phyloP scores from a whole-genome alignment of 371 early-diverging fungal species.

The Actinomucor elegans region DNA sequence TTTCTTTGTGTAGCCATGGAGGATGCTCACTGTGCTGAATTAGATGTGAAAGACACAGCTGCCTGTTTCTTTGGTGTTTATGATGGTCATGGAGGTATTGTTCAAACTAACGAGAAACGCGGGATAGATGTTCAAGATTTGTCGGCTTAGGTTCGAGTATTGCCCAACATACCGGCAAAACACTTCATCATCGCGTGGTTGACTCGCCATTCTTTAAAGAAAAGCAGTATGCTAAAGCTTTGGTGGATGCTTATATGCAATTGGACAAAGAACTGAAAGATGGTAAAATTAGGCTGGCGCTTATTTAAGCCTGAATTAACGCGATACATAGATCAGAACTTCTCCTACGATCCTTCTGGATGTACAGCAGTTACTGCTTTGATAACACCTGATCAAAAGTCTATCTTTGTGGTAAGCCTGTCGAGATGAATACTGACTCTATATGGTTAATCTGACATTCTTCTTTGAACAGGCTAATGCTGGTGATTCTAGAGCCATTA shows the following conservation, averaged over 20 bases:
- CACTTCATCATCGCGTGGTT: slow-evolving; percentile 74
- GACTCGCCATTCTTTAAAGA: slow-evolving; percentile 61
- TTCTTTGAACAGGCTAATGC: slow-evolving; percentile 77
- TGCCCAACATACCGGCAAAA: slow-evolving; percentile 84
- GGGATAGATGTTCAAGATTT: no score
- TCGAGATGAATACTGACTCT: not conserved
- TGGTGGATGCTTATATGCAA: slow-evolving; percentile 80
- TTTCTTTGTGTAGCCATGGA: slow-evolving; percentile 79
- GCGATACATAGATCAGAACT: slow-evolving; percentile 62
- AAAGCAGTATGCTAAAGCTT: slow-evolving; percentile 71
- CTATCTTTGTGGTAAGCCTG: slow-evolving; percentile 33
- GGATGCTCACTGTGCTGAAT: slow-evolving; percentile 92
- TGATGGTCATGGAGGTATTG: slow-evolving; percentile 93
- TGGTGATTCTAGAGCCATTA: slow-evolving; percentile 92
- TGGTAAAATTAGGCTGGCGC: slow-evolving; percentile 45
- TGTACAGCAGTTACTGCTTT: slow-evolving; percentile 86
- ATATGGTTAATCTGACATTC: not conserved
- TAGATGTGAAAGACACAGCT: slow-evolving; percentile 61
- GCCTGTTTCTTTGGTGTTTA: slow-evolving; percentile 92
- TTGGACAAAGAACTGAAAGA: slow-evolving; percentile 79
- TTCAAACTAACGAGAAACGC: slow-evolving; percentile 15
- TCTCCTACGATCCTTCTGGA: slow-evolving; percentile 82
- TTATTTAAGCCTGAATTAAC: no score
- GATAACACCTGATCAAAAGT: slow-evolving; percentile 36
- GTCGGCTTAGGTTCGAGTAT: slow-evolving; percentile 61